Evolutionary conservation across 345 rosid genomes (phyloP).

Genomic region (Salix purpurea): DNA sequence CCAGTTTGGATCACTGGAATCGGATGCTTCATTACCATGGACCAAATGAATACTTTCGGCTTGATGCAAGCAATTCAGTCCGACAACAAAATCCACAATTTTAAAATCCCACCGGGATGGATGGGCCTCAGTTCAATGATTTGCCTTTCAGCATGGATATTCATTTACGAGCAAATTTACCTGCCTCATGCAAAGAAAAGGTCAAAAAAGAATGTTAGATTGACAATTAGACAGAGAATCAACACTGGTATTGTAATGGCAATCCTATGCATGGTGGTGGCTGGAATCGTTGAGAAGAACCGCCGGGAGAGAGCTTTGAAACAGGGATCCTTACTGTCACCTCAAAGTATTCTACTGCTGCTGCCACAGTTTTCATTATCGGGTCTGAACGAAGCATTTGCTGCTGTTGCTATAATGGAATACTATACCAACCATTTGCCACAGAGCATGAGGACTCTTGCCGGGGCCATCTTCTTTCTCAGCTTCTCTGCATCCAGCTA

Average conservation of each 20-base stretch:
- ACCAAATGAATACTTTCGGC: constrained; percentile 62
- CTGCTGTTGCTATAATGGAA: constrained; percentile 66
- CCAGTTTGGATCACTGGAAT: constrained; percentile 68
- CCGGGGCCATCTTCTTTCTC: constrained; percentile 66
- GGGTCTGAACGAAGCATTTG: constrained; percentile 67
- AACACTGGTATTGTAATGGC: constrained; percentile 52
- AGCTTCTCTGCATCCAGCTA: constrained; percentile 55
- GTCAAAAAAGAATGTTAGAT: constrained; percentile 32
- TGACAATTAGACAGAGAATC: constrained; percentile 49
- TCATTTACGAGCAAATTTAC: constrained; percentile 46
- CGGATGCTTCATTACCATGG: constrained; percentile 54
- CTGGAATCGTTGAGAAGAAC: constrained; percentile 44
- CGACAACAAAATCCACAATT: constrained; percentile 37
- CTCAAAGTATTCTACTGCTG: constrained; percentile 34
- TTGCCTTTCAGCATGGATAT: constrained; percentile 57
- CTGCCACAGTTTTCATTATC: constrained; percentile 62
- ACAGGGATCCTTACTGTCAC: constrained; percentile 40
- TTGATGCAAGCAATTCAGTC: constrained; percentile 55
- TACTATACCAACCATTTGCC: constrained; percentile 61
- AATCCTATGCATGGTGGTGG: constrained; percentile 47
- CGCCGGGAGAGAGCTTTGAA: constrained; percentile 42
- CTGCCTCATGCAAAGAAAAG: constrained; percentile 30
- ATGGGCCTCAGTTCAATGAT: constrained; percentile 58
- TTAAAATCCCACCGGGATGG: constrained; percentile 65
- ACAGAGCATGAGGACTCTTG: constrained; percentile 67